Conservation (phyloP, 768 basidiomycete genomes). For the Auricularia sp. region DNA sequence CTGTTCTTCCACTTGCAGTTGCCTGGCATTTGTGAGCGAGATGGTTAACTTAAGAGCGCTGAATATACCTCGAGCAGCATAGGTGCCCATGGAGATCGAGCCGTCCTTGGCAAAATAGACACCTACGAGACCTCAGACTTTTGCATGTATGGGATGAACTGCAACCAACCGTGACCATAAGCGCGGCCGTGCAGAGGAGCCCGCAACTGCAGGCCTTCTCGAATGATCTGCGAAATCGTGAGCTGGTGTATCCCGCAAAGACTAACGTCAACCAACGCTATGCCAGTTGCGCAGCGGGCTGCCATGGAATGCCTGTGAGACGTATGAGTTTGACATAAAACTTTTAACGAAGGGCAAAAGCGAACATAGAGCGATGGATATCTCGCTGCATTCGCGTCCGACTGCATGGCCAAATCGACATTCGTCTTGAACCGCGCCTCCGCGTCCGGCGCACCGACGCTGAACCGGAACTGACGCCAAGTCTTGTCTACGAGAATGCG, state of each 20-base stretch:
- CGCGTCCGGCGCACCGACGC: constrained; percentile 60
- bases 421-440: constrained; percentile 53
- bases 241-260: neutral
- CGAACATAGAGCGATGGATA: constrained; percentile 30
- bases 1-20: constrained; percentile 42
- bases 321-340: constrained; percentile 12
- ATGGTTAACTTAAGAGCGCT: too few species aligned
- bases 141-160: too few species aligned
- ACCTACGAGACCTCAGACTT: constrained; percentile 24
- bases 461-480: constrained; percentile 60
- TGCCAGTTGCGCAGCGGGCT: constrained; percentile 60
- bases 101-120: constrained; percentile 62
- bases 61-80: constrained; percentile 25
- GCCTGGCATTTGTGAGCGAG: neutral
- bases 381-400: constrained; percentile 28
- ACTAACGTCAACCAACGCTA: constrained; percentile 30
- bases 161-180: constrained; percentile 44
- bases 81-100: constrained; percentile 33
- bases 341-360: constrained; percentile 29
- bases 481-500: constrained; percentile 23
- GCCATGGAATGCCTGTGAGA: constrained; percentile 55
- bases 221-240: constrained; percentile 42
- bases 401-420: constrained; percentile 27
- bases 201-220: constrained; percentile 61
- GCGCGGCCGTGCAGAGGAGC: constrained; percentile 46